Base-by-base conservation (phyloP, 805 yeast species). In the Sungouiozyma ichnusensis region DNA sequence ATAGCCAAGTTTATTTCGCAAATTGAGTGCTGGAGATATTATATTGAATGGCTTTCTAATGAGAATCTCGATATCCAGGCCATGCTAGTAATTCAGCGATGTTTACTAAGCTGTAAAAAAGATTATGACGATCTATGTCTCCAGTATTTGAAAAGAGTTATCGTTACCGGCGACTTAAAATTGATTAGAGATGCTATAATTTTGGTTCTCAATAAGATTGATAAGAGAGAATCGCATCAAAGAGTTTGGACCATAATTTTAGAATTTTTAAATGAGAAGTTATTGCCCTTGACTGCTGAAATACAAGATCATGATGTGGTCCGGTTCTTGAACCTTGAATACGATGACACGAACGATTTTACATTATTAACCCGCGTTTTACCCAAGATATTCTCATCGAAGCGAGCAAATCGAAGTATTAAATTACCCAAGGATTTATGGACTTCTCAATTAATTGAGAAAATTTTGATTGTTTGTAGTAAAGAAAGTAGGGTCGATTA, bases 61-160 rank as follows among this genome's bases (percentile, higher is more conserved):
- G 15, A 35, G 35, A n/a, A 31, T 6, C 20, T 14, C 3, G 14
- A 16, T 15, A 7, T 33, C 20, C 19, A 20, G 14, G n/a, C 19
- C 13, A 33, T 4, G 14, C 13, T 6, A 13, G 15, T 9, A 24
- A 37, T 14, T 24, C 35, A 11, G 33, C 20, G 19, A 33, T 37
- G 18, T n/a, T 35, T 3, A 15, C 32, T n/a, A 4, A 13, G 1
- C 18, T 29, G 11, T 38, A 36, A 14, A 32, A 37, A 36, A 16
- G 39, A 41, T 15, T 45, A 79, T 56, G 69, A 69, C 3, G 48
- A 64, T 20, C 69, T 81, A 27, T 74, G 92, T 74, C 62, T 68
- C 1, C 53, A 71, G 45, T 82, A 76, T 43, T 61, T 81, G 36
- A 49, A 62, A 16, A 75, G 69, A 58, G 76, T 76, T 47, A 56